These are phyloP conservation scores for Erythrobasidium hasegawianum DNA, from an alignment of 1,284 basidiomycete species.

Conservation along the genomic window DNA sequence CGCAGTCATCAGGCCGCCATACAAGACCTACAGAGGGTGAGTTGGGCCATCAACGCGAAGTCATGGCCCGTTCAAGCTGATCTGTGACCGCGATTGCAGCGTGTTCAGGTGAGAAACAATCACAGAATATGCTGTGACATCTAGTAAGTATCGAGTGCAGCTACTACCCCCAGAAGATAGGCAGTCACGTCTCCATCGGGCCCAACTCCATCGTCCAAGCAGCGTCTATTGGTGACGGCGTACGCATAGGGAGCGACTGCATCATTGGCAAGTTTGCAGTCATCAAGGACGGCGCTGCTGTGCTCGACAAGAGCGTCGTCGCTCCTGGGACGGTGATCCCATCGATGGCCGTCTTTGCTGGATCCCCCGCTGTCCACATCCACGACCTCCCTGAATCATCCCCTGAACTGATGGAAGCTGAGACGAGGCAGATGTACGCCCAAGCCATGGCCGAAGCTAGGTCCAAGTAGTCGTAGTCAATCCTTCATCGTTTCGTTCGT, in stretches of 20 bases:
- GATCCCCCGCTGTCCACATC: conserved; percentile 66
- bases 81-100: too few relatives aligned
- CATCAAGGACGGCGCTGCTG: conserved; percentile 89
- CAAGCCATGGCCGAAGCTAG: neutral
- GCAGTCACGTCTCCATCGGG: conserved; percentile 91
- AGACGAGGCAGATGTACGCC: conserved; percentile 7
- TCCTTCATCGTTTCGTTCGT: too few relatives aligned
- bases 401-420: conserved; percentile 28
- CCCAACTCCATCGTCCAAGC: conserved; percentile 84
- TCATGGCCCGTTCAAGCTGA: too few relatives aligned
- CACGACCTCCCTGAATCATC: conserved; percentile 34
- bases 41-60: too few relatives aligned
- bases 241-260: conserved; percentile 91
- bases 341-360: conserved; percentile 76
- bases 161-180: conserved; percentile 96
- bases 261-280: conserved; percentile 94
- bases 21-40: conserved; percentile 79
- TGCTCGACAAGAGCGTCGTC: conserved; percentile 80
- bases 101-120: too few relatives aligned
- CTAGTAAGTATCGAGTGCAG: too few relatives aligned
- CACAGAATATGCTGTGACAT: too few relatives aligned
- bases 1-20: conserved; percentile 76
- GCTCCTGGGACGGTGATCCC: conserved; percentile 91
- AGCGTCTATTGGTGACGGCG: conserved; percentile 86
- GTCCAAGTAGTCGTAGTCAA: neutral